Conservation (phyloP, 2,329 filamentous ascomycete species). For the Aureobasidium sp. region DNA sequence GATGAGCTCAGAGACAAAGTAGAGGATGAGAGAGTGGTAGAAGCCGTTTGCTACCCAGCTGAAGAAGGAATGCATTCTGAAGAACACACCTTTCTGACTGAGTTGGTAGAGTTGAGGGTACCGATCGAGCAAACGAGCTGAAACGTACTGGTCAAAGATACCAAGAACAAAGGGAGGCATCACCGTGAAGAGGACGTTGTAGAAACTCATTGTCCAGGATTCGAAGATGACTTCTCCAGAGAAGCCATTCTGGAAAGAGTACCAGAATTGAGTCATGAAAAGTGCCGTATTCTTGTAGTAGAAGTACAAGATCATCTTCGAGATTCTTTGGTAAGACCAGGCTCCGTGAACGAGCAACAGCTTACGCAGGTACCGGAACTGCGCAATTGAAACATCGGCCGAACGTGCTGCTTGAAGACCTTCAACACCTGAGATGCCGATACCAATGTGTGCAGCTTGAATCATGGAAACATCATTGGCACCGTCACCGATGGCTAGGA, state of each 20-base stretch:
- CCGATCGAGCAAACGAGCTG: constrained; percentile 82
- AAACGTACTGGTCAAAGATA: constrained; percentile 96
- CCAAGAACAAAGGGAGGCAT: constrained; percentile 89
- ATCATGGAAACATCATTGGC: constrained; percentile 99
- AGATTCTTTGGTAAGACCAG: constrained; percentile 96
- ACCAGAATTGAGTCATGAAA: constrained; percentile 99
- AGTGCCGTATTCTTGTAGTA: constrained; percentile 99
- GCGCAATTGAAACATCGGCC: constrained; percentile 89
- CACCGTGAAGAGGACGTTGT: constrained; percentile 97
- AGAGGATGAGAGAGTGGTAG: constrained; percentile 92
- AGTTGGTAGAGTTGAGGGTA: constrained; percentile 95
- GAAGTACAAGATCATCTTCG: constrained; percentile 94
- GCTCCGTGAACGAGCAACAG: constrained; percentile 89
- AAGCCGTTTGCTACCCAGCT: constrained; percentile 92
- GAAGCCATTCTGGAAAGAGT: constrained; percentile 96
- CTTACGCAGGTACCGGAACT: constrained; percentile 93
- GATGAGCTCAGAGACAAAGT: constrained; percentile 74
- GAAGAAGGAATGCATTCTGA: constrained; percentile 85
- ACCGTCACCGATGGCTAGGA: constrained; percentile 92
- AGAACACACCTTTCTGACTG: constrained; percentile 88
- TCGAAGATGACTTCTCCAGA: constrained; percentile 98
- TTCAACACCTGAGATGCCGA: constrained; percentile 95
- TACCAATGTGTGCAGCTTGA: constrained; percentile 93
- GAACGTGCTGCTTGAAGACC: constrained; percentile 93
- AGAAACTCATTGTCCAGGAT: constrained; percentile 98